These are phyloP conservation scores for Fusarium palustre DNA, from an alignment of 2,329 filamentous ascomycete species.

Conservation along the genomic window DNA sequence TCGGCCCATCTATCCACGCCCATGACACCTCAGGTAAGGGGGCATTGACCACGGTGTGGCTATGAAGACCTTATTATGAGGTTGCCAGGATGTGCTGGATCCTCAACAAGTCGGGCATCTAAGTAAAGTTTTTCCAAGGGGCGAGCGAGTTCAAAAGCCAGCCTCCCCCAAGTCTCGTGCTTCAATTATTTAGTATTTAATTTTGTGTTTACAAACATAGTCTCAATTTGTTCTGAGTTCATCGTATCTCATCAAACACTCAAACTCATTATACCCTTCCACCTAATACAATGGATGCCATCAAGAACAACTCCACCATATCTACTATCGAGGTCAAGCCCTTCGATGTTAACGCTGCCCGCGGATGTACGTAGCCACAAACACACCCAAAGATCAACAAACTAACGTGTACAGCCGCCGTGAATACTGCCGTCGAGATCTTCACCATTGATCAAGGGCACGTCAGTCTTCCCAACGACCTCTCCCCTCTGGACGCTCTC, in stretches of 20 bases:
- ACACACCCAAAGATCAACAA: not conserved
- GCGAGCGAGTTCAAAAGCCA: constrained; percentile 30
- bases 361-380: constrained; percentile 26
- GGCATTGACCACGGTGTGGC: constrained; percentile 47
- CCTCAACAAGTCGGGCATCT: constrained; percentile 32
- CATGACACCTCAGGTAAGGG: constrained; percentile 36
- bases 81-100: constrained; percentile 35
- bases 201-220: constrained; percentile 11
- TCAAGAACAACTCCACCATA: constrained; percentile 40
- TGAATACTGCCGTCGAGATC: constrained; percentile 40
- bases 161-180: constrained; percentile 1
- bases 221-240: not conserved
- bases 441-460: constrained; percentile 44
- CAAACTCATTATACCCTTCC: not conserved
- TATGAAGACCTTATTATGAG: constrained; percentile 44
- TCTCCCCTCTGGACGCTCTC: constrained; percentile 43
- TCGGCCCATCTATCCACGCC: constrained; percentile 47
- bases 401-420: constrained; percentile 41
- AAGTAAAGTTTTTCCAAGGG: constrained; percentile 16
- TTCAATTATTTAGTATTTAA: constrained; percentile 1
- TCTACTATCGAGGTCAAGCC: constrained; percentile 35
- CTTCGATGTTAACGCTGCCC: constrained; percentile 18
- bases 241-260: constrained; percentile 4
- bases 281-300: constrained; percentile 32
- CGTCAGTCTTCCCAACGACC: constrained; percentile 39